Evolutionary conservation across 768 basidiomycete genomes (phyloP).

Genomic region (Pulveroboletus sp.): DNA sequence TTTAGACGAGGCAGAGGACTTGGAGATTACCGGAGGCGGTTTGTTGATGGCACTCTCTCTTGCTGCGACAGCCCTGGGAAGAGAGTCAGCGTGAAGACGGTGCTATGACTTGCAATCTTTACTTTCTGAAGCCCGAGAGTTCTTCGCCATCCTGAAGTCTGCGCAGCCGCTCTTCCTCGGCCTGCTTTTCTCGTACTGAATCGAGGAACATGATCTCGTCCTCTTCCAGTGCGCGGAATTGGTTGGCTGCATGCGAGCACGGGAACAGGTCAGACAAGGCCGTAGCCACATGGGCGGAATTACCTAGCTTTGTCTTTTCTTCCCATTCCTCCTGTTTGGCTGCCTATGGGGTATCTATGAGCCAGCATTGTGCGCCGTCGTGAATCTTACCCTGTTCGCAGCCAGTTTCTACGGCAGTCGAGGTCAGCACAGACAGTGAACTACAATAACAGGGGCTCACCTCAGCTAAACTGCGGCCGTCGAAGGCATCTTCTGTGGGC

Average conservation of each 20-base stretch:
- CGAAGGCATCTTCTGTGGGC: constrained; percentile 71
- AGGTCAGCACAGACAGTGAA: constrained; percentile 10
- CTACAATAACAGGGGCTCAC: constrained; percentile 40
- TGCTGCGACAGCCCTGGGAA: constrained; percentile 62
- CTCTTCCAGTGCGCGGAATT: constrained; percentile 85
- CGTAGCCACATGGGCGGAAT: constrained; percentile 5
- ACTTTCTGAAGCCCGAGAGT: constrained; percentile 76
- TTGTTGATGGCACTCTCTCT: constrained; percentile 49
- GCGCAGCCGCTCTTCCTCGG: constrained; percentile 70
- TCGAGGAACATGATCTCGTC: constrained; percentile 89
- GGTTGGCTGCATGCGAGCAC: constrained; percentile 53
- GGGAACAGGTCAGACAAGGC: constrained; percentile 7
- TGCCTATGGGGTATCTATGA: constrained; percentile 41
- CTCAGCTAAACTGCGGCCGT: constrained; percentile 86
- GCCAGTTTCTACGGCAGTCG: constrained; percentile 65
- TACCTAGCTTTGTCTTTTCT: constrained; percentile 74
- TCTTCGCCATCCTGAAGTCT: constrained; percentile 76
- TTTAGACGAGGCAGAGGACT: constrained; percentile 30
- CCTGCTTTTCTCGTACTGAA: constrained; percentile 70
- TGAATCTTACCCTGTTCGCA: constrained; percentile 66
- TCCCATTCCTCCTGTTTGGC: constrained; percentile 95
- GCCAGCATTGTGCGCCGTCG: neutral
- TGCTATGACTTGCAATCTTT: constrained; percentile 15
- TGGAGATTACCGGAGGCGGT: constrained; percentile 29
- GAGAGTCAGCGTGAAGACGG: constrained; percentile 9